Evolutionary conservation across 148 eudicot species (phyloP).

Genomic region (Camellia sinensis): DNA sequence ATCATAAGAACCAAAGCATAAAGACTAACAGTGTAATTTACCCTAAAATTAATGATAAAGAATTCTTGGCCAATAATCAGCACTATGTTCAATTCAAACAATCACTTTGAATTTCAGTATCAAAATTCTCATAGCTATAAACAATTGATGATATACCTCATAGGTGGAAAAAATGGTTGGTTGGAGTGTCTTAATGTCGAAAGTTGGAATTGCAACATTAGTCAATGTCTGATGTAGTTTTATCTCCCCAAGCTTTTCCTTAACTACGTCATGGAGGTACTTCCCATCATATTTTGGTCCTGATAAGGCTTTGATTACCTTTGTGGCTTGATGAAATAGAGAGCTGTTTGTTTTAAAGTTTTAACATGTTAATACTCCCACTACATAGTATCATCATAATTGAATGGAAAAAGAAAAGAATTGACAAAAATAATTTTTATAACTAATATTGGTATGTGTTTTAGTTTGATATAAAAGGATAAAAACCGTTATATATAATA

Average conservation of each 20-base stretch:
- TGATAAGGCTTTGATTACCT: not conserved
- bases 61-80: too few relatives aligned
- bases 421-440: too few relatives aligned
- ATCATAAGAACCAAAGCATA: too few relatives aligned
- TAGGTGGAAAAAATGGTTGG: slow-evolving; percentile 36
- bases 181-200: slow-evolving; percentile 36
- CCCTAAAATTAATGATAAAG: too few relatives aligned
- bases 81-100: not conserved
- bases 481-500: too few relatives aligned
- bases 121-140: not conserved
- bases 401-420: too few relatives aligned
- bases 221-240: slow-evolving; percentile 30
- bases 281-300: slow-evolving; percentile 44
- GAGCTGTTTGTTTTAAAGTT: not conserved
- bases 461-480: too few relatives aligned
- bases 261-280: slow-evolving; percentile 25
- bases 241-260: slow-evolving; percentile 25
- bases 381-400: too few relatives aligned
- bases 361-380: not conserved
- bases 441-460: too few relatives aligned
- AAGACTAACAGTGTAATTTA: too few relatives aligned
- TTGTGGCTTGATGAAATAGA: not conserved
- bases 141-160: not conserved
- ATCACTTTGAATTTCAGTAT: not conserved
- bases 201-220: slow-evolving; percentile 37